Evolutionary conservation across 345 rosid species (phyloP).

Genomic region (Nasturtium officinale): DNA sequence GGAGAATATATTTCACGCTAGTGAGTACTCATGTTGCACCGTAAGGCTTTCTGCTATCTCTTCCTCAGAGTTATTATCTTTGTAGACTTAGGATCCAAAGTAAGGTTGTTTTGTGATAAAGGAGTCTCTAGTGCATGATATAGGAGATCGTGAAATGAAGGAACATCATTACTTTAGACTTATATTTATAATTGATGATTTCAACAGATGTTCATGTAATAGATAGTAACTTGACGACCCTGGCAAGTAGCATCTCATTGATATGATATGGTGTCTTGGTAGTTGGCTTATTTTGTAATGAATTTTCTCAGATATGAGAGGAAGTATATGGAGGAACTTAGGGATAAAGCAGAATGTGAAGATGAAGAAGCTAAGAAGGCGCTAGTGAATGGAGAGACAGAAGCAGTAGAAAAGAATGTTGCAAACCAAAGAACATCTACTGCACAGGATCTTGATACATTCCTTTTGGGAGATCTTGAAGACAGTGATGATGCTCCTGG

Average conservation of each 20-base stretch:
- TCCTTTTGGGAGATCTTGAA: slow-evolving; percentile 88
- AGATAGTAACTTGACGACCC: not conserved
- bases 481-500: slow-evolving; percentile 86
- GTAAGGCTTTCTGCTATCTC: slow-evolving; percentile 52
- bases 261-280: not conserved
- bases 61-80: not conserved
- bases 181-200: not conserved
- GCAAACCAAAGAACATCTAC: slow-evolving; percentile 51
- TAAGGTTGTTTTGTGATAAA: not conserved
- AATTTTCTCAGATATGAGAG: slow-evolving; percentile 58
- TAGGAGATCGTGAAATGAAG: not conserved
- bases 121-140: not conserved
- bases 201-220: not conserved
- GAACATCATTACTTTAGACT: not conserved
- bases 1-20: slow-evolving; percentile 90
- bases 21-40: slow-evolving; percentile 87
- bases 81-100: not conserved
- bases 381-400: slow-evolving; percentile 46
- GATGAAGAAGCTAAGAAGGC: slow-evolving; percentile 54
- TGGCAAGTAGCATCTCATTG: not conserved
- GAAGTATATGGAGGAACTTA: slow-evolving; percentile 68
- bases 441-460: slow-evolving; percentile 82
- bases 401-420: slow-evolving; percentile 47
- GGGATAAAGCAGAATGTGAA: slow-evolving; percentile 62
- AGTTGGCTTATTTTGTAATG: not conserved